Evolutionary conservation across 805 yeast genomes (phyloP), one percentile per base, ranked within the genome.

Genomic region (Barnettozyma botsteinii): DNA sequence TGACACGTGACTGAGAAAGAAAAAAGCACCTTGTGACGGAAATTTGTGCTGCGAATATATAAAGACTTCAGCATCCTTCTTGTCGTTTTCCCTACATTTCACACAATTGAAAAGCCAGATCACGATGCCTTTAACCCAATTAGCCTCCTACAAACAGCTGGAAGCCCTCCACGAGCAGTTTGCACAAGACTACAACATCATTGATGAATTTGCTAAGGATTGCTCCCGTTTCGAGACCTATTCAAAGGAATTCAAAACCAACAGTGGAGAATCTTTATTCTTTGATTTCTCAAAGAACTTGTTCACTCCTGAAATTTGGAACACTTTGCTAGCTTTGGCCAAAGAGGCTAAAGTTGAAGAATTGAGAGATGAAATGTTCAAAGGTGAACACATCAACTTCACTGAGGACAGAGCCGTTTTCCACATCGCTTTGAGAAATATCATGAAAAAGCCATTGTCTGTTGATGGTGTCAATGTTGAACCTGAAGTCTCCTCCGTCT

Each of bases 321-420:
- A 66, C 25, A 64, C 77, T 39, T 77, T 93, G 62, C 48, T 86
- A 48, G 72, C 77, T 57, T 77, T 93, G 59, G 98, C 98, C 53
- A 77, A 80, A 62, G 95, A 93, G 67, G 89, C 97, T 51, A 76
- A 80, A 40, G 89, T 93, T 53, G 93, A 87, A 64, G 61, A 72
- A 44, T 78, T 93, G 62, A 80, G 98, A 65, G 94, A 91, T 57
- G 85, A 75, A 41, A 81, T 93, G 88, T 93, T 93, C 61, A 75
- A 75, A 23, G 99, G 99, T 64, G 85, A 79, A 45, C 88, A 86
- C 69, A 88, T 93, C 74, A 93, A 93, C 75, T 77, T 77, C 69
- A 93, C 99, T 47, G 99, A 93, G 70, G 84, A 79, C 67, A 79
- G 96, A 67, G 98, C 99, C 30, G 99, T 93, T 34, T 93, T 75